Base-by-base conservation (phyloP, 192 early-diverging fungal genomes). In the Cladochytrium replicatum region DNA sequence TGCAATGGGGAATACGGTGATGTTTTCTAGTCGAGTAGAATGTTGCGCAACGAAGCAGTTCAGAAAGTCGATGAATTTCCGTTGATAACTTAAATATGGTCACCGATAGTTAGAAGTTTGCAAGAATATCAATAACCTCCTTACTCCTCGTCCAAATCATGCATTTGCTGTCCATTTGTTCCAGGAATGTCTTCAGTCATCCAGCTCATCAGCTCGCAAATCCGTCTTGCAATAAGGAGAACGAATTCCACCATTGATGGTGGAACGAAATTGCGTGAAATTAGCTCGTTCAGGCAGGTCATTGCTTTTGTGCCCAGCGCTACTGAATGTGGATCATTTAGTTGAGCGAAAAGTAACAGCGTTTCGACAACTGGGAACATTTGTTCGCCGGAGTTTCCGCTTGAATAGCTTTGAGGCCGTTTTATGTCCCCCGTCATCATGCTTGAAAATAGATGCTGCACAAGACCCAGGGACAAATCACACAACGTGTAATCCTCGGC, bases 31-130 rank as follows among this genome's bases (percentile, higher is more conserved):
- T n/a, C 52, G 46, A 22, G 8, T 11, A 28, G 31, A 17, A 21
- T 54, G 52, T 23, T 44, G 24, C 23, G 40, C 13, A 2, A 54
- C 52, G 24, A 54, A 54, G 42, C 27, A 13, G 5, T 4, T 4
- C 42, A 54, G 26, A 49, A 54, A 49, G 24, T 54, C 52, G 4
- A 43, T 54, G 6, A 54, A 51, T 23, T 54, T 54, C 2, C 4
- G 4, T 34, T 30, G 52, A 29, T 54, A 54, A 21, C 52, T 54
- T 21, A 48, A 3, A 32, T 15, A 32, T 17, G 31, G 4, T 4
- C 8, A 4, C 3, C 5, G 17, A 41, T 22, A 4, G 17, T 3
- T 21, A 41, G 40, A 6, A 3, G 40, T 41, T 4, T 22, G 4
- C 4, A 4, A 41, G 23, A 22, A 4, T 5, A 41, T 22, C 47